These are phyloP conservation scores for Aspergillus piperis DNA, from an alignment of 2,329 filamentous ascomycete genomes.

Conservation along the genomic window DNA sequence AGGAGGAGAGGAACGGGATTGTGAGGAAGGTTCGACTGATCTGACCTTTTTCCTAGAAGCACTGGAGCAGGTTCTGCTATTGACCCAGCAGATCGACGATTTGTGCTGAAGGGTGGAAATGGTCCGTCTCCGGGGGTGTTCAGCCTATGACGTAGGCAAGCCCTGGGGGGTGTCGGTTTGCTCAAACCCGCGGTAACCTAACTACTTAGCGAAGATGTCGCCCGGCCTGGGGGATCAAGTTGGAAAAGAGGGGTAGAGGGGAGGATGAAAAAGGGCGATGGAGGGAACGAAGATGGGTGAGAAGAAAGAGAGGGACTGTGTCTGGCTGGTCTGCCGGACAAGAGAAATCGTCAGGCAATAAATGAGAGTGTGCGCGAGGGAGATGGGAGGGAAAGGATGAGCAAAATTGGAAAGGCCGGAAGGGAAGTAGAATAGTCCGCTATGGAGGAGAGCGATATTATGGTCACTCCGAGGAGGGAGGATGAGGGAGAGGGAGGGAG, in stretches of 20 bases:
- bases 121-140: constrained; percentile 29
- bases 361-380: constrained; percentile 11
- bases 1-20: constrained; percentile 9
- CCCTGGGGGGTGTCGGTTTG: constrained; percentile 19
- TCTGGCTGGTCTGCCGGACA: background rate
- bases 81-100: constrained; percentile 24
- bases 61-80: constrained; percentile 21
- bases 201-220: constrained; percentile 6
- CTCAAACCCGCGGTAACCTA: constrained; percentile 21
- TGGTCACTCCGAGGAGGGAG: background rate
- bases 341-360: background rate
- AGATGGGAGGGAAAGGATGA: constrained; percentile 12
- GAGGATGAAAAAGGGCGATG: constrained; percentile 3
- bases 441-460: constrained; percentile 6
- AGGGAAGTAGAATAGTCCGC: constrained; percentile 30
- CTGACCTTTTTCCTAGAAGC: constrained; percentile 27
- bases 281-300: background rate
- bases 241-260: constrained; percentile 3
- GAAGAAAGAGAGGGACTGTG: background rate
- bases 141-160: constrained; percentile 35
- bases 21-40: constrained; percentile 20
- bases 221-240: background rate
- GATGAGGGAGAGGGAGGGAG: background rate
- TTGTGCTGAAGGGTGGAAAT: constrained; percentile 25
- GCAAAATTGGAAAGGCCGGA: constrained; percentile 21